Evolutionary conservation across 441 rosid species (phyloP), one percentile per base, ranked within the genome.

Genomic region (Theobroma grandiflorum): DNA sequence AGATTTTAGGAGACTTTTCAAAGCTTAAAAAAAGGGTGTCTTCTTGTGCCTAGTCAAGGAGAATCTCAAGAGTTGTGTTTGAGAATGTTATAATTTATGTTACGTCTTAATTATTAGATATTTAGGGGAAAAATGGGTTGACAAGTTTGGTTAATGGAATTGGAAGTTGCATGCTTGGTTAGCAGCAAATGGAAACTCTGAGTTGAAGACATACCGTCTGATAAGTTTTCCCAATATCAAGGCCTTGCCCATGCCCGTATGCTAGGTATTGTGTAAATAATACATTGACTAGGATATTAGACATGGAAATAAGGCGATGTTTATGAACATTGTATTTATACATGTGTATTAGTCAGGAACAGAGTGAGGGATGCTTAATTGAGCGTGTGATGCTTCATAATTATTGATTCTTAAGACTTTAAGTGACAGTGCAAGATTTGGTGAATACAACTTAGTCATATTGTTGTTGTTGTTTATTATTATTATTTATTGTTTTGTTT

Each of bases 271-370:
- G 61, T 37, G 16, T 8, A 43, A 72, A 52, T 52, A 4, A 43
- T 72, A n/a, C 33, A 18, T 72, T 72, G 49, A 74, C 16, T 74
- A 50, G 53, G 53, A 6, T n/a, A 53, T 53, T 35, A 52, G 3
- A n/a, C 62, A 14, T 37, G 52, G 16, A 43, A 52, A 37, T n/a
- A 49, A 20, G 33, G 62, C 37, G 5, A 37, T 72, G 63, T 72
- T 20, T 72, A 72, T 35, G 76, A 73, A 38, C 64, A 74, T 43
- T 40, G 53, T 26, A 59, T 18, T 42, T 40, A 26, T 26, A 59
- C 14, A 40, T 62, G 26, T 74, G 42, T 20, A 40, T 38, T 38
- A 55, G n/a, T 58, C 8, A 38, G 35, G 50, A n/a, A n/a, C 62
- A 3, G 16, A n/a, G 58, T 55, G 26, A 55, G 63, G 4, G 49